Evolutionary conservation across 2,329 filamentous ascomycete species (phyloP).

Genomic region (Setomelanomma holmii): DNA sequence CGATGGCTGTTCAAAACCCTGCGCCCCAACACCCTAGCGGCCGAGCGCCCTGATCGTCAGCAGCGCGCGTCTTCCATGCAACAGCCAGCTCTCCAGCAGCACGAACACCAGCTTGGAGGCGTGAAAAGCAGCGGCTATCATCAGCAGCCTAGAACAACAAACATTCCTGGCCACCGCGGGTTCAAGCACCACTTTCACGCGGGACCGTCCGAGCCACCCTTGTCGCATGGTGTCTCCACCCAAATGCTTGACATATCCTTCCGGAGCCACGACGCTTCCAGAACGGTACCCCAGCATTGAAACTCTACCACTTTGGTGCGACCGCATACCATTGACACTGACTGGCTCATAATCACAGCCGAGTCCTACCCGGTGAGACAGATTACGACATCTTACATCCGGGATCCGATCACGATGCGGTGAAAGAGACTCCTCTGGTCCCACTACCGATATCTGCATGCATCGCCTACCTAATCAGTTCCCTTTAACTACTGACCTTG

Average conservation of each 20-base stretch:
- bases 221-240: constrained; percentile 14
- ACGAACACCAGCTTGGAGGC: background rate
- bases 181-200: constrained; percentile 19
- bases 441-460: background rate
- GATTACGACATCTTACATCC: background rate
- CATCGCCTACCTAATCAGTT: background rate
- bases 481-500: background rate
- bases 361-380: constrained; percentile 1
- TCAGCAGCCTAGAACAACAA: background rate
- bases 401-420: background rate
- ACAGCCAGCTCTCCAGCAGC: background rate
- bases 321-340: background rate
- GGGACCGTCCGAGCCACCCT: constrained; percentile 5
- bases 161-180: constrained; percentile 15
- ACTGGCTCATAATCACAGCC: constrained; percentile 7
- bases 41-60: constrained; percentile 2
- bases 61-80: background rate
- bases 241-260: constrained; percentile 25
- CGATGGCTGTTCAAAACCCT: constrained; percentile 3
- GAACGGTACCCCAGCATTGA: constrained; percentile 19
- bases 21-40: constrained; percentile 9
- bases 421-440: background rate
- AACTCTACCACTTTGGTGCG: background rate
- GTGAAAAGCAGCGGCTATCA: no score
- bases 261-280: constrained; percentile 25